These are phyloP conservation scores for Salisapilia sapeloensis DNA, from an alignment of 352 stramenopile species.

Conservation along the genomic window DNA sequence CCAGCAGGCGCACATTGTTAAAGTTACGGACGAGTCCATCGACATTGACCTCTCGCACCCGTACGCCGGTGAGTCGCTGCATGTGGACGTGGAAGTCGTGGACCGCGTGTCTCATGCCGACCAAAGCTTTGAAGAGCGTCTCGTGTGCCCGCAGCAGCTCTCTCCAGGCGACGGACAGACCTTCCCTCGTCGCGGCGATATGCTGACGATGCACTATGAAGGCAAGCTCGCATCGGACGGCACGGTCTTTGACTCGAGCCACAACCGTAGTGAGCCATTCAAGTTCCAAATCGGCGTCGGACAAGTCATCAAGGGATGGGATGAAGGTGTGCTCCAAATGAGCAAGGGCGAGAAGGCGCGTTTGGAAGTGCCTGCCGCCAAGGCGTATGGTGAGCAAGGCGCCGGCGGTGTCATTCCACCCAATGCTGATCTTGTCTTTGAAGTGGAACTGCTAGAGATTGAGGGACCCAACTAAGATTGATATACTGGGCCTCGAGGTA, in stretches of 20 bases:
- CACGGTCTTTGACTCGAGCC: slow-evolving; percentile 64
- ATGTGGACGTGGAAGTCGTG: slow-evolving; percentile 48
- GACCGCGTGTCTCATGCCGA: slow-evolving; percentile 29
- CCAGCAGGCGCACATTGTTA: slow-evolving; percentile 42
- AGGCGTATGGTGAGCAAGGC: slow-evolving; percentile 84
- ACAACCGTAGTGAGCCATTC: slow-evolving; percentile 52
- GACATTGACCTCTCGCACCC: slow-evolving; percentile 61
- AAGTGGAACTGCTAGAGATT: slow-evolving; percentile 87
- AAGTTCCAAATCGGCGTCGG: slow-evolving; percentile 64
- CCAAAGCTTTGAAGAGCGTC: slow-evolving; percentile 26
- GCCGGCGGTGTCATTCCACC: slow-evolving; percentile 79
- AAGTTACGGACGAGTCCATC: slow-evolving; percentile 45
- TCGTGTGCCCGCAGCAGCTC: slow-evolving; percentile 61
- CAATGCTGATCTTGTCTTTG: slow-evolving; percentile 88
- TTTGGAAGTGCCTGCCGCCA: slow-evolving; percentile 82
- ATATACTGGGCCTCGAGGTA: too few species aligned
- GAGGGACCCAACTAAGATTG: too few species aligned
- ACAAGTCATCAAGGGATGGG: slow-evolving; percentile 91
- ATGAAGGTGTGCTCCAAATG: slow-evolving; percentile 92
- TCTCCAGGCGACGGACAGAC: slow-evolving; percentile 34
- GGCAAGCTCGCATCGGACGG: slow-evolving; percentile 45
- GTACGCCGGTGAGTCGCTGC: slow-evolving; percentile 65
- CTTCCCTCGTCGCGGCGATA: slow-evolving; percentile 52
- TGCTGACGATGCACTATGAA: slow-evolving; percentile 75
- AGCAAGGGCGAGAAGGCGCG: slow-evolving; percentile 86